These are phyloP conservation scores for Gossypium turneri DNA, from an alignment of 345 rosid species.

Conservation along the genomic window DNA sequence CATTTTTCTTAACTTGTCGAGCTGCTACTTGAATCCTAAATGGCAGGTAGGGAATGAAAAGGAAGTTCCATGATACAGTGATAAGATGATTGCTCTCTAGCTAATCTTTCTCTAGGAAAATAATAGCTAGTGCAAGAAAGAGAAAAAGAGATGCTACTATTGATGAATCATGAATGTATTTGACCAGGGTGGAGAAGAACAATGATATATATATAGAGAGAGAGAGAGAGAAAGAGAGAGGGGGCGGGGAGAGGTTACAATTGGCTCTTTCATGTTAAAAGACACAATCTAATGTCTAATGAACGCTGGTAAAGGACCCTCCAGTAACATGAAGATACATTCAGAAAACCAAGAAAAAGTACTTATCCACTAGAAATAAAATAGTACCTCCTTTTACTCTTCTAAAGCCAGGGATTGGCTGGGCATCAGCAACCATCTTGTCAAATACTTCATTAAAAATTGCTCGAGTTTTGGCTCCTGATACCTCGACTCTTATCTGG, in stretches of 20 bases:
- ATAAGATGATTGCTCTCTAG: not conserved
- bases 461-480: conserved; percentile 62
- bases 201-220: too few relatives aligned
- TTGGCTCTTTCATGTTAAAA: not conserved
- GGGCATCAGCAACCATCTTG: conserved; percentile 92
- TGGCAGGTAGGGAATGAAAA: not conserved
- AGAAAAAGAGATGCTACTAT: not conserved
- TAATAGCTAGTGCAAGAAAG: not conserved
- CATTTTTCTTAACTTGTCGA: not conserved
- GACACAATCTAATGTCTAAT: not conserved
- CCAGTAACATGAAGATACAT: not conserved
- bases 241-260: not conserved
- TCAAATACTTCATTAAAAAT: conserved; percentile 61
- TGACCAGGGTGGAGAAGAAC: not conserved
- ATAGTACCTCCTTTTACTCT: conserved; percentile 84
- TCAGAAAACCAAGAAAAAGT: conserved; percentile 7
- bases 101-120: not conserved
- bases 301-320: not conserved
- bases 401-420: conserved; percentile 95
- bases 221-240: not conserved
- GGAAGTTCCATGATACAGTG: not conserved
- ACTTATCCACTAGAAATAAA: not conserved
- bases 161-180: not conserved
- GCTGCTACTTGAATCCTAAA: not conserved
- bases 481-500: conserved; percentile 62